phyloP scores from a whole-genome alignment of 768 basidiomycete genomes.

The Hygrophorus russula region DNA sequence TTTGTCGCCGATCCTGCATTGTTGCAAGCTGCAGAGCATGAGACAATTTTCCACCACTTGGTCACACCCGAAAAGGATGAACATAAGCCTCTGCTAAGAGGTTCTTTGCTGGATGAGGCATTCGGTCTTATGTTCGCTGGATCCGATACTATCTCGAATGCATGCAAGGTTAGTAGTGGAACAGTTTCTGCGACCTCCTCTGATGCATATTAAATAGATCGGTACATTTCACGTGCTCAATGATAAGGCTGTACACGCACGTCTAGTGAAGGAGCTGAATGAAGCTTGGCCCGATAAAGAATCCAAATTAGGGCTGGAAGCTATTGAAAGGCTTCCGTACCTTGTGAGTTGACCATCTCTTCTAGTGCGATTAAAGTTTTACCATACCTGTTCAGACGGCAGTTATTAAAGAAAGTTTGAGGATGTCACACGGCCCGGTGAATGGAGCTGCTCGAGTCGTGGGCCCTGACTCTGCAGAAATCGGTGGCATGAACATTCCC shows the following conservation, averaged over 20 bases:
- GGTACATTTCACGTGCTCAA: conserved; percentile 17
- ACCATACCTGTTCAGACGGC: conserved; percentile 23
- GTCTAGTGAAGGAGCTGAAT: conserved; percentile 18
- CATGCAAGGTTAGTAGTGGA: neutral
- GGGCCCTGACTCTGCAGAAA: conserved; percentile 19
- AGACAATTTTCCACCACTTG: conserved; percentile 25
- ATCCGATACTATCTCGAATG: conserved; percentile 13
- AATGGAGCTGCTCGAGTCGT: conserved; percentile 32
- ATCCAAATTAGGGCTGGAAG: conserved; percentile 13
- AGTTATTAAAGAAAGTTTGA: conserved; percentile 36
- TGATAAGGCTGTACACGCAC: conserved; percentile 9
- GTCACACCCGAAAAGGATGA: conserved; percentile 11
- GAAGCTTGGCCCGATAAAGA: conserved; percentile 24
- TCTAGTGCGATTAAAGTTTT: neutral
- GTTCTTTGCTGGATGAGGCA: conserved; percentile 14
- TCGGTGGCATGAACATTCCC: conserved; percentile 26
- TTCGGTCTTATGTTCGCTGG: conserved; percentile 19
- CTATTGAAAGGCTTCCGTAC: conserved; percentile 26
- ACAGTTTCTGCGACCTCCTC: conserved; percentile 4
- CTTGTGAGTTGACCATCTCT: conserved; percentile 18
- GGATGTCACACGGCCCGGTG: conserved; percentile 30
- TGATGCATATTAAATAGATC: conserved; percentile 15
- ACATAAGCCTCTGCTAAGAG: conserved; percentile 7
- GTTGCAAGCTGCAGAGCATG: conserved; percentile 19
- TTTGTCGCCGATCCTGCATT: conserved; percentile 15